Evolutionary conservation across 2,329 filamentous ascomycete genomes (phyloP), one percentile per base, ranked within the genome.

Genomic region (Phoma sp.): DNA sequence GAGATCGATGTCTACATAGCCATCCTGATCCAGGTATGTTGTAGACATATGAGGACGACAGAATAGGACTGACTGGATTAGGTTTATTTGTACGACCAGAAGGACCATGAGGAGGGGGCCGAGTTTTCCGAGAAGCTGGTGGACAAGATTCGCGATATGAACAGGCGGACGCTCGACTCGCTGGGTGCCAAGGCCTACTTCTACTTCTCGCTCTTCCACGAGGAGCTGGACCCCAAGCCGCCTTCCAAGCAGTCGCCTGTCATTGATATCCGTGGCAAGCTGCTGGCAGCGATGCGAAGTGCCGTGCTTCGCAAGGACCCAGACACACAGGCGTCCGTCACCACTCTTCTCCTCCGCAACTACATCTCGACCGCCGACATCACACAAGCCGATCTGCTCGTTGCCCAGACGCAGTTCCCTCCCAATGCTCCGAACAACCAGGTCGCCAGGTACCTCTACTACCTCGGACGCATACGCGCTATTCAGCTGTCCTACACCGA

Each of bases 401-500:
- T 99, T 59, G 93, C 91, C 29, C 95, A 99, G 78, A 96, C 95
- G 27, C 89, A 95, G 72, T 98, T 99, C 77, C 95, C 95, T 5
- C 85, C 93, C 60, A 91, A 91, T 69, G 95, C 95, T 4, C 91
- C 93, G 62, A 99, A 97, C 80, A 99, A 97, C 76, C 95, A 99
- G 79, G 93, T 99, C 62, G 96, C 95, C 60, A 88, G 95, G 58
- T 99, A 96, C 80, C 83, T 98, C 54, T 99, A 96, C 83, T 99
- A 99, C 77, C 86, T 99, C 10, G 95, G 95, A 57, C 91, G 93
- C 65, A 97, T 98, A 77, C 89, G 95, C 58, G 92, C 95, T 48
- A 96, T 98, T 68, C 95, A 99, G 80, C 84, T 99, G 63, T 89
- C 90, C 65, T 99, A 99, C 80, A 97, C 95, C 7, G 93, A 97